Conservation (phyloP, 805 yeast species). For the Deakozyma indianensis region DNA sequence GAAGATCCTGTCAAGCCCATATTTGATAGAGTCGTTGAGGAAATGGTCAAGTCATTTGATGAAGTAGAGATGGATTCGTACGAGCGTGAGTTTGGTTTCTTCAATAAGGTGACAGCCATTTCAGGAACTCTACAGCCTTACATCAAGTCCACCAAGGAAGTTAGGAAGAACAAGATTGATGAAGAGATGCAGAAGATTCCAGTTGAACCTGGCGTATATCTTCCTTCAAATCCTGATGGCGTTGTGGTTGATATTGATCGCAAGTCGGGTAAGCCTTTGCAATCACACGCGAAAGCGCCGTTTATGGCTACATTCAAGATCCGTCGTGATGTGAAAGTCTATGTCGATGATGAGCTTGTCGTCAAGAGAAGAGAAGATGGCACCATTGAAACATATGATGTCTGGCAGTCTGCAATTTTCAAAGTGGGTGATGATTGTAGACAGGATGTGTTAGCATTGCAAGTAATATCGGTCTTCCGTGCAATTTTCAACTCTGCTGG, state of each 20-base stretch:
- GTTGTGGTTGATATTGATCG: conserved; percentile 83
- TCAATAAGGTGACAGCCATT: conserved; percentile 80
- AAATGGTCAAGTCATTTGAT: conserved; percentile 50
- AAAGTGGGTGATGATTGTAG: conserved; percentile 99
- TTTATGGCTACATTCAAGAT: conserved; percentile 93
- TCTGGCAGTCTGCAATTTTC: conserved; percentile 92
- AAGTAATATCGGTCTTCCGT: conserved; percentile 79
- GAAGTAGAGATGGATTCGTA: conserved; percentile 52
- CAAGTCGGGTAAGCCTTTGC: conserved; percentile 85
- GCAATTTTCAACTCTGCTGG: conserved; percentile 83
- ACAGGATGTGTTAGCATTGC: conserved; percentile 90
- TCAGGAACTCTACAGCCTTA: conserved; percentile 92
- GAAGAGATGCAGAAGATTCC: conserved; percentile 78
- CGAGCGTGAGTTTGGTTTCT: conserved; percentile 74
- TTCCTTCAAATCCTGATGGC: conserved; percentile 96
- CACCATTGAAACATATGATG: conserved; percentile 31
- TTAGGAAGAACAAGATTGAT: conserved; percentile 89
- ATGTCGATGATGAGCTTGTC: conserved; percentile 16
- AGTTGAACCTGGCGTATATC: conserved; percentile 70
- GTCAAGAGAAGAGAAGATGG: conserved; percentile 8
- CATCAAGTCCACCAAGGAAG: conserved; percentile 88
- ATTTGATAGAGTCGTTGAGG: conserved; percentile 54
- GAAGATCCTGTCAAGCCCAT: conserved; percentile 78
- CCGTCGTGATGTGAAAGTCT: conserved; percentile 35
- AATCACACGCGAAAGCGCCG: conserved; percentile 98